These are phyloP conservation scores for Cymbopogon citratus DNA, from an alignment of 176 grass and related monocot genomes.

Conservation along the genomic window DNA sequence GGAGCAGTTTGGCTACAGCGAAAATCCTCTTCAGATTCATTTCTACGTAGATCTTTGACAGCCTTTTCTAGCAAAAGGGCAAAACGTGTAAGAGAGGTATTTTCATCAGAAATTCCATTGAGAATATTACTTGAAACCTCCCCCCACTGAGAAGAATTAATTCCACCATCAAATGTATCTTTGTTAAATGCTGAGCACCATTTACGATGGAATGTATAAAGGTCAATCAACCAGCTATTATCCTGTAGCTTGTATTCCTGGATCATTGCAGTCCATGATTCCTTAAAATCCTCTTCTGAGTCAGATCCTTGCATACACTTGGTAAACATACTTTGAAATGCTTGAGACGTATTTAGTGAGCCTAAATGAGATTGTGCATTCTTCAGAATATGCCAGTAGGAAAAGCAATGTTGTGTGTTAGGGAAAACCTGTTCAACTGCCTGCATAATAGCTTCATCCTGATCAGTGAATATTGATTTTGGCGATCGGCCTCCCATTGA, in stretches of 20 bases:
- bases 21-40: slow-evolving; percentile 82
- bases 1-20: slow-evolving; percentile 77
- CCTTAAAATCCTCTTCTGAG: slow-evolving; percentile 58
- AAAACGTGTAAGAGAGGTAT: slow-evolving; percentile 64
- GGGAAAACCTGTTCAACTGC: slow-evolving; percentile 62
- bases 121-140: slow-evolving; percentile 70
- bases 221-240: slow-evolving; percentile 55
- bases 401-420: slow-evolving; percentile 65
- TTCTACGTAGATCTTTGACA: slow-evolving; percentile 53
- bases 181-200: slow-evolving; percentile 79
- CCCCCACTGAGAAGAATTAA: slow-evolving; percentile 71
- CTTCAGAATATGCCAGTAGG: slow-evolving; percentile 74
- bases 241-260: slow-evolving; percentile 55
- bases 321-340: slow-evolving; percentile 67
- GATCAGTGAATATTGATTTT: slow-evolving; percentile 74
- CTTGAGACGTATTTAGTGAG: slow-evolving; percentile 58
- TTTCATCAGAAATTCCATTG: slow-evolving; percentile 72
- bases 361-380: slow-evolving; percentile 65
- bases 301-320: slow-evolving; percentile 74
- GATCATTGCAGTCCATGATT: slow-evolving; percentile 57
- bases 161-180: slow-evolving; percentile 80
- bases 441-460: slow-evolving; percentile 51
- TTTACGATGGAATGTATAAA: slow-evolving; percentile 56
- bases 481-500: slow-evolving; percentile 65
- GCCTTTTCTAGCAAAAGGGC: slow-evolving; percentile 68